These are phyloP conservation scores for Penicillium egyptiacum DNA, from an alignment of 495 filamentous ascomycete species.

Conservation along the genomic window DNA sequence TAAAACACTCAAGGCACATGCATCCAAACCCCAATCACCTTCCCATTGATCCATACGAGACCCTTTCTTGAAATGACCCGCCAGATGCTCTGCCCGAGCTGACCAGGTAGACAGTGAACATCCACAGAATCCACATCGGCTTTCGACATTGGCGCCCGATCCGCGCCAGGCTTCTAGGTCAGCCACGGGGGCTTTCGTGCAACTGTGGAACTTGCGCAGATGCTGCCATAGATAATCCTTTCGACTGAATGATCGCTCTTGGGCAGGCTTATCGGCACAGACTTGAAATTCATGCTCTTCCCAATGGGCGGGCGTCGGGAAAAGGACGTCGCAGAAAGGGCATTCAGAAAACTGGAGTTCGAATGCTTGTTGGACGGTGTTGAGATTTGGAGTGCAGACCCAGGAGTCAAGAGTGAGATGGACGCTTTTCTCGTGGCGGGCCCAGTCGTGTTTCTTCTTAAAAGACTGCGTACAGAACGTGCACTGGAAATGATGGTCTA, in stretches of 20 bases:
- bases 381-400: slow-evolving; percentile 56
- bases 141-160: slow-evolving; percentile 56
- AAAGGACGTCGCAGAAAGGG: slow-evolving; percentile 62
- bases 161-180: slow-evolving; percentile 71
- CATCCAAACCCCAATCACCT: slow-evolving; percentile 72
- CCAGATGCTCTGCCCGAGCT: slow-evolving; percentile 62
- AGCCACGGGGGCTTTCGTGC: slow-evolving; percentile 58
- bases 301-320: slow-evolving; percentile 60
- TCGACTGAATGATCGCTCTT: slow-evolving; percentile 73
- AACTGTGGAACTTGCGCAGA: slow-evolving; percentile 70
- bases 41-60: slow-evolving; percentile 68
- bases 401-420: slow-evolving; percentile 77
- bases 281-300: slow-evolving; percentile 69
- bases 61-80: slow-evolving; percentile 67
- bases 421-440: slow-evolving; percentile 77
- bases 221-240: slow-evolving; percentile 87
- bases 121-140: slow-evolving; percentile 74
- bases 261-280: slow-evolving; percentile 63
- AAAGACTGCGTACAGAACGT: slow-evolving; percentile 83
- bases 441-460: slow-evolving; percentile 83
- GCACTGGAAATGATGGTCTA: slow-evolving; percentile 61
- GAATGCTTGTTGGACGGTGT: slow-evolving; percentile 15
- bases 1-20: slow-evolving; percentile 55
- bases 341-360: slow-evolving; percentile 47
- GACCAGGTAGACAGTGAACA: slow-evolving; percentile 60